Evolutionary conservation across 805 yeast genomes (phyloP).

Genomic region (Candida railenensis): DNA sequence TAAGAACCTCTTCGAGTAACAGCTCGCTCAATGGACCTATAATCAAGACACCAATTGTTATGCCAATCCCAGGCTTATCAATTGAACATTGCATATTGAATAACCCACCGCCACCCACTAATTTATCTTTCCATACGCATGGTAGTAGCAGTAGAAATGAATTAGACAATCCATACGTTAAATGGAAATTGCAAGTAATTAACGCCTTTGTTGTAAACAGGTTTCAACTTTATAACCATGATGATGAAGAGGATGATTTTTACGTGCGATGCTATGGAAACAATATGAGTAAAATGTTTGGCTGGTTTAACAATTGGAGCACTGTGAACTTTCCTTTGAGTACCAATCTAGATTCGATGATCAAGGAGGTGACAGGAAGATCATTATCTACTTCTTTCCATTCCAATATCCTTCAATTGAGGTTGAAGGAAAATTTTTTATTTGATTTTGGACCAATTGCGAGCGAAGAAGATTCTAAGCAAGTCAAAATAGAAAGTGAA

Average conservation of each 20-base stretch:
- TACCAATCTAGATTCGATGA: conserved; percentile 7
- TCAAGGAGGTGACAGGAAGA: conserved; percentile 20
- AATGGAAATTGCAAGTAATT: conserved; percentile 33
- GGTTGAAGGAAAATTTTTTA: conserved; percentile 16
- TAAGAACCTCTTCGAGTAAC: conserved; percentile 19
- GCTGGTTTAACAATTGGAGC: conserved; percentile 30
- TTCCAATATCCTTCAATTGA: conserved; percentile 24
- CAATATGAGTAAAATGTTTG: conserved; percentile 19
- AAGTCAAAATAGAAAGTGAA: background rate
- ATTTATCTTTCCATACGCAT: background rate
- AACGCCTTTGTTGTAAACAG: conserved; percentile 30
- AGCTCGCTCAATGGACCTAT: background rate
- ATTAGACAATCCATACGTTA: conserved; percentile 16
- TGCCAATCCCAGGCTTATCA: conserved; percentile 35
- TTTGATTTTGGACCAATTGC: conserved; percentile 3
- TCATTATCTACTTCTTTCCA: conserved; percentile 13
- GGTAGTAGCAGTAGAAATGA: background rate
- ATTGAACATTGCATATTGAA: conserved; percentile 27
- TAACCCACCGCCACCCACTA: conserved; percentile 17
- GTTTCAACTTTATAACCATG: conserved; percentile 17
- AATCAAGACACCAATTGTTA: conserved; percentile 29
- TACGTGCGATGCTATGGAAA: conserved; percentile 26
- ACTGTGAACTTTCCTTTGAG: conserved; percentile 11
- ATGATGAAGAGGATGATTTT: conserved; percentile 13
- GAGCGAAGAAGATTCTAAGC: conserved; percentile 3